Evolutionary conservation across 169 alveolate genomes (phyloP), one percentile per base, ranked within the genome.

Genomic region (Eimeria zaria): DNA sequence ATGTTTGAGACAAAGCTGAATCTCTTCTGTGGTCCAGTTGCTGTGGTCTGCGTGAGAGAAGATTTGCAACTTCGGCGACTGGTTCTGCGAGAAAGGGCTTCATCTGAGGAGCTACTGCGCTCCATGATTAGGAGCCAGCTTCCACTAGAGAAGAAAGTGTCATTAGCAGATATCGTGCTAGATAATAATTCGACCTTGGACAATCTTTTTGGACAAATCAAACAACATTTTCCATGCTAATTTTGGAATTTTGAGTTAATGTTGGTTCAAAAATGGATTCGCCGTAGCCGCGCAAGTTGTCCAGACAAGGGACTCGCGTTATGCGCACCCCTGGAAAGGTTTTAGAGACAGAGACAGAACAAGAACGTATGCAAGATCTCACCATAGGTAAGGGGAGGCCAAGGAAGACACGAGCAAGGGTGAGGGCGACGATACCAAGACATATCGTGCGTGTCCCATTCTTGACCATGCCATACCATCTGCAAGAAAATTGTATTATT

Each of bases 351-450:
- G 6, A 14, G 81, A 30, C 41, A 39, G 41, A 12, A 2, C 8
- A 62, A 33, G 41, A 51, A 30, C 30, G 55, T 33, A 18, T 53
- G 81, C n/a, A 7, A 39, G 48, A 14, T 87, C 93, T 41, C 60
- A 87, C 93, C 93, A 87, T 87, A 36, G 93, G 93, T 69, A 87
- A 14, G 55, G 93, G 93, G 33, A 87, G 78, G 81, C 93, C 93
- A 41, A 87, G 81, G 93, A 87, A 87, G 60, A 87, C 93, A 44
- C 93, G 78, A 8, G 73, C n/a, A 58, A 87, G 83, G 33, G 93
- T 87, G 73, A 87, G 93, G 81, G 51, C 71, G 67, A 64, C 81
- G 62, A 87, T 27, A 9, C 83, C 93, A 87, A 87, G 0, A 73
- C 93, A 87, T 20, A 64, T 64, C 36, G 93, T 87, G 41, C 93